Conservation (phyloP, 1,284 basidiomycete genomes). For the Cutaneotrichosporon mucoides region DNA sequence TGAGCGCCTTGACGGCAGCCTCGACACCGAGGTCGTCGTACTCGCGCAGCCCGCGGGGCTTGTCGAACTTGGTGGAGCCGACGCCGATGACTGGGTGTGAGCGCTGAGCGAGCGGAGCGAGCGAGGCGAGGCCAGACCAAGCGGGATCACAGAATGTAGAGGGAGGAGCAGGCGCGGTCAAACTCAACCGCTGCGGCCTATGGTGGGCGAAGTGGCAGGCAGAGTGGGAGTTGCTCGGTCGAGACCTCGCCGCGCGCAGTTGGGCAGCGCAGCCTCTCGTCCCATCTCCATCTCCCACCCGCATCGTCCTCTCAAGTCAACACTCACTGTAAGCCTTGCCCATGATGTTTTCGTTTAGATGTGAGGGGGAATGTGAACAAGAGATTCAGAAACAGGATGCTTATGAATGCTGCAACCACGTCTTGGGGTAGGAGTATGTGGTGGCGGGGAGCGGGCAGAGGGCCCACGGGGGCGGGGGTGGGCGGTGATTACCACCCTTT, state of each 20-base stretch:
- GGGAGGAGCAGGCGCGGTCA: too few species aligned
- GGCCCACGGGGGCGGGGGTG: too few species aligned
- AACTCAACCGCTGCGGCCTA: too few species aligned
- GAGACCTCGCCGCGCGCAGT: neutral
- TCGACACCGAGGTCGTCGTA: constrained; percentile 21
- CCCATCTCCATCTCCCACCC: neutral
- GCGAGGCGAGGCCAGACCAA: neutral
- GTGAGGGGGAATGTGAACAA: neutral
- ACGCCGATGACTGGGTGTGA: constrained; percentile 18
- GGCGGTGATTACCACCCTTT: too few species aligned
- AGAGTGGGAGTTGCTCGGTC: too few species aligned
- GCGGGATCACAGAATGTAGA: too few species aligned
- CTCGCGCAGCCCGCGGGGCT: constrained; percentile 21
- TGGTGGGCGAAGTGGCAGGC: too few species aligned
- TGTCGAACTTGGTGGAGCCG: constrained; percentile 25
- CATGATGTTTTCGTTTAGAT: neutral
- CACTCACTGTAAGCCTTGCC: constrained; percentile 1
- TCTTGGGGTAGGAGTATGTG: neutral
- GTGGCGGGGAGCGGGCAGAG: neutral
- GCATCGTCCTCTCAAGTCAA: neutral
- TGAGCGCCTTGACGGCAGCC: constrained; percentile 22
- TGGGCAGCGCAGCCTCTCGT: too few species aligned
- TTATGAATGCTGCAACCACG: too few species aligned
- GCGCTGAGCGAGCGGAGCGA: neutral
- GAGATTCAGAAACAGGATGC: too few species aligned